Base-by-base conservation (phyloP, 2,329 filamentous ascomycete species). In the Leptosphaerulina australis region DNA sequence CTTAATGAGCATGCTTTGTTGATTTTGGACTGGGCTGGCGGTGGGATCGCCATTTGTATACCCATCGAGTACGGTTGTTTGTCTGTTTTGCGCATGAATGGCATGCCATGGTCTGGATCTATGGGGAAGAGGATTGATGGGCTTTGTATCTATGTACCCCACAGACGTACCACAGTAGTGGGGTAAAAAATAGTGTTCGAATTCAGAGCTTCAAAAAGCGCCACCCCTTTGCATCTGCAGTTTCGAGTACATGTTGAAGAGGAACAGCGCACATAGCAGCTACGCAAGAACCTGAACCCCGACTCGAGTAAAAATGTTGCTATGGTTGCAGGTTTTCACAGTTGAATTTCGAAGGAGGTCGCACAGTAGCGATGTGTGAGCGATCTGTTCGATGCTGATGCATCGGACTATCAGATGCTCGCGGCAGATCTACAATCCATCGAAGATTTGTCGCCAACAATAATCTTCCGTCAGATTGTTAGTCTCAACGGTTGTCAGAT, bases 11-110 rank as follows among this genome's bases (percentile, higher is more conserved):
- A 44, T 44, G 36, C n/a, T 51, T 40, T 44, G 35, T 33, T 47
- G 12, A 10, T 56, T 58, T 59, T 48, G 49, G 40, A 48, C 35
- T 41, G 48, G 58, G 52, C 46, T 59, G 63, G 45, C 38, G 53
- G 50, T 58, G 58, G 57, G 61, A 48, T 48, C 55, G 37, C 46
- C 56, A 57, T 57, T 66, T 70, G 64, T 71, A 72, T 71, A 72
- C 68, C 69, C 68, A 61, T 62, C 53, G 58, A 51, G 62, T 66
- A 33, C 50, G 63, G 35, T 55, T 49, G 38, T 30, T 29, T 47
- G 33, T 26, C 24, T 44, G 15, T 51, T 55, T 58, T 50, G 50
- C 57, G 52, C 44, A 51, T 47, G 31, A 41, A 38, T 58, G 41
- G 46, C 46, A 37, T 44, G 26, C 25, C 44, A 39, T 48, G 39